phyloP scores from a whole-genome alignment of 495 filamentous ascomycete species.

The Hypoxylon rickii region DNA sequence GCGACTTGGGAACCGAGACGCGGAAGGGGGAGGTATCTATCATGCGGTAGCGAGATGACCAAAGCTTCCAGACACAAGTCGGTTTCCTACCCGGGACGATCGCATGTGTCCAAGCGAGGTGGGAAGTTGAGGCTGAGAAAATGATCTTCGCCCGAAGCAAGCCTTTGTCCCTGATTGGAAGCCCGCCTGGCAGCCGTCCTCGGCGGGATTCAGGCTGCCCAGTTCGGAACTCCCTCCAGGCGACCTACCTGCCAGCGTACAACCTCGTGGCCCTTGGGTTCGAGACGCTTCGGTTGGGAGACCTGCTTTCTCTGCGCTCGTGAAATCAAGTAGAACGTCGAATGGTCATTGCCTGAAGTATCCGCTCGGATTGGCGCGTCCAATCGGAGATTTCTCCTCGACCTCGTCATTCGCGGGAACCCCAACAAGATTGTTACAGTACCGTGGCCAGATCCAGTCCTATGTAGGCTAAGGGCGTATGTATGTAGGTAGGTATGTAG shows the following conservation, averaged over 20 bases:
- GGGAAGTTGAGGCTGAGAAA: constrained; percentile 30
- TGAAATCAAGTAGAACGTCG: constrained; percentile 6
- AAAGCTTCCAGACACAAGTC: not conserved
- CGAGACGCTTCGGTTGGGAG: constrained; percentile 1
- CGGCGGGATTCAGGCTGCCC: not conserved
- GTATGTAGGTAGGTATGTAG: no score
- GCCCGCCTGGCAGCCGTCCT: not conserved
- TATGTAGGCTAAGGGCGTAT: no score
- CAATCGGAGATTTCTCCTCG: constrained; percentile 34
- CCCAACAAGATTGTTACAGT: constrained; percentile 12
- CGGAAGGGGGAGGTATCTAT: not conserved
- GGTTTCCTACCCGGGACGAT: not conserved
- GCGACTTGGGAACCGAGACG: not conserved
- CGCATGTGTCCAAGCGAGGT: constrained; percentile 15
- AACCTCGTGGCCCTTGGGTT: not conserved
- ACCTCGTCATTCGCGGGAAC: constrained; percentile 27
- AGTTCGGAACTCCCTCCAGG: no score
- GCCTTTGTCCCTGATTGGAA: constrained; percentile 26
- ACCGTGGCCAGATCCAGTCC: not conserved
- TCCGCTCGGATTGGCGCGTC: constrained; percentile 14
- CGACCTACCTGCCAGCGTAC: no score
- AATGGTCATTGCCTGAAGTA: constrained; percentile 16
- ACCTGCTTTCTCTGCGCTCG: constrained; percentile 1
- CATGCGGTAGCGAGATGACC: constrained; percentile 3
- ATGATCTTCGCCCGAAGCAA: constrained; percentile 16